Evolutionary conservation across 139 green algal species (phyloP).

Genomic region (Edaphochlamys debaryana): DNA sequence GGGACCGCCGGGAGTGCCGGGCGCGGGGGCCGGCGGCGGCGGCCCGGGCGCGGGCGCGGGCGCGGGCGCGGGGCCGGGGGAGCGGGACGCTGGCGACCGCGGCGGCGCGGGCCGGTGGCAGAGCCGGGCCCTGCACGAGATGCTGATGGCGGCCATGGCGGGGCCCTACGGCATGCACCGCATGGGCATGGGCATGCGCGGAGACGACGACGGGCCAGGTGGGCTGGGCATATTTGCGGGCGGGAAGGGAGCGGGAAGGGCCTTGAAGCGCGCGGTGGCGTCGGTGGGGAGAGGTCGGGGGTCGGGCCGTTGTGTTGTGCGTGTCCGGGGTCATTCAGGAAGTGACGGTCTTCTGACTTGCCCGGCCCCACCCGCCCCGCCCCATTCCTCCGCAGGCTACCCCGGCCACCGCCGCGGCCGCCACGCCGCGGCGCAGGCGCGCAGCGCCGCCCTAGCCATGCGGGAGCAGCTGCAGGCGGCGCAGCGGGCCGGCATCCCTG

Average conservation of each 20-base stretch:
- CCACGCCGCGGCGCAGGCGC: background rate
- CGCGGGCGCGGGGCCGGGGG: background rate
- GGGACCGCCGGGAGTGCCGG: too few species aligned
- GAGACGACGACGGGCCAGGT: background rate
- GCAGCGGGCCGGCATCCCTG: slow-evolving; percentile 8
- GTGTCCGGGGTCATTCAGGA: too few species aligned
- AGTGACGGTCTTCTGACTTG: background rate
- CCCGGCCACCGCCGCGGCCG: background rate
- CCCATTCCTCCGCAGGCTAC: background rate
- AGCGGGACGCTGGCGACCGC: background rate
- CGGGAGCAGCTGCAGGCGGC: slow-evolving; percentile 18
- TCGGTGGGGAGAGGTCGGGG: too few species aligned
- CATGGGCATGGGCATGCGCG: background rate
- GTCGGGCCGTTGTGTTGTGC: too few species aligned
- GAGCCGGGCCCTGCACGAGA: slow-evolving; percentile 17
- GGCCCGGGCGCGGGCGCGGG: background rate
- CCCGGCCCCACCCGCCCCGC: too few species aligned
- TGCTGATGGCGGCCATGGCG: background rate
- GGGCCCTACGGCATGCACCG: background rate
- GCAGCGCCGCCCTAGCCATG: background rate
- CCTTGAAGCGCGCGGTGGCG: too few species aligned
- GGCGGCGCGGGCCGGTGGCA: background rate
- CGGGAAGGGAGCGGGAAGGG: too few species aligned
- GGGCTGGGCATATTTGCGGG: background rate
- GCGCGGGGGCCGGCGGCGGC: background rate